Base-by-base conservation (phyloP, 73 alveolate genomes). In the Paramecium primaurelia region DNA sequence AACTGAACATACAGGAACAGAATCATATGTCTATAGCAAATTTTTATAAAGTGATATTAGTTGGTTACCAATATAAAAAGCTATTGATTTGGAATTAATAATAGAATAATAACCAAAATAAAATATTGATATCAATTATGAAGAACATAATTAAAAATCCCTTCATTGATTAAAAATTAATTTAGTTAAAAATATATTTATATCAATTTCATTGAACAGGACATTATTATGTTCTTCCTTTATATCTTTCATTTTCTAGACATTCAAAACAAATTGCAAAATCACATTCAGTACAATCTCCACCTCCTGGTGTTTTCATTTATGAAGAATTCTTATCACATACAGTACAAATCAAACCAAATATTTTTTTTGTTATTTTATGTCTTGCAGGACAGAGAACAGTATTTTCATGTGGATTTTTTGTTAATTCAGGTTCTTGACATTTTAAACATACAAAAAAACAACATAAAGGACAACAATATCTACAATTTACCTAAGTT, bases 1-100 rank as follows among this genome's bases (percentile, higher is more conserved):
- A 30, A 96, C 98, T 86, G 99, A 97, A 69, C 92, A 93, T 85
- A 96, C 97, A 85, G 99, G 99, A n/a, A 95, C 97, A 75, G 99
- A 97, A 77, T 96, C 97, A 45, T 96, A 96, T 93, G 98, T 97
- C 34, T 93, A 90, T 90, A 97, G 96, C 59, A 97, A 95, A 87
- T 95, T 94, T 77, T 89, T 89, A 58, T 88, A 95, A 75, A 92
- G 86, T 49, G 99, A 97, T 93, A 97, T 97, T 28, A 92, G 97
- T 77, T 97, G 99, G 99, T 93, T 97, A 64, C 99, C 99, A 4
- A 86, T 92, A 18, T 49, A 83, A 80, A 94, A 94, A 37, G 95
- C 97, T 9, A 22, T 94, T 0, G 92, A 93, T 73, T 93, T 94
- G 26, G 91, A 80, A 28, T 49, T 42, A 47, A 25, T 80, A 11